Evolutionary conservation across 257 asterid genomes (phyloP), one percentile per base, ranked within the genome.

Genomic region (Gentiana straminea): DNA sequence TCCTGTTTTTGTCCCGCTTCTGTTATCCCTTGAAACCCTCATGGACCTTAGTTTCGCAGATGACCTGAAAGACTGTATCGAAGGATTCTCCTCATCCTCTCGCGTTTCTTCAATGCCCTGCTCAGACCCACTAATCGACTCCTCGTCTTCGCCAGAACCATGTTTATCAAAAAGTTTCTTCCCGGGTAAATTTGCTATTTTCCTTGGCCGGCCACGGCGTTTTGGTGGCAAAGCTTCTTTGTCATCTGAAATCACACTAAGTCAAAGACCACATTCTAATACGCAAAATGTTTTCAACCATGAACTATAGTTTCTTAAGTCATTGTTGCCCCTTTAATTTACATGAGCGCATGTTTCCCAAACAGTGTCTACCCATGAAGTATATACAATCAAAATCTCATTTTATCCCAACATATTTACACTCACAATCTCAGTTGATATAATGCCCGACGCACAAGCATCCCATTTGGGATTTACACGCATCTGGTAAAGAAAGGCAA

Each of bases 91-190:
- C 33, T 83, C 86, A 36, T 81, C 87, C 5, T 79, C 82, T 64
- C 75, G 80, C 60, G 77, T 78, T 64, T 78, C 79, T 33, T 77
- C 68, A 60, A 70, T 82, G 41, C 62, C 77, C 37, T 71, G 91
- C 49, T 92, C 97, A 39, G 95, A 85, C 50, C 78, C 98, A 66
- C 90, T 88, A 62, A 85, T 77, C 49, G 95, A 75, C 60, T 91
- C 97, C 71, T 85, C 97, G 49, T 87, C 96, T 55, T 76, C 98
- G 63, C 96, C 83, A 13, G 95, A 84, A 64, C 66, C 78, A 62
- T 75, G 76, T 56, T 81, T 94, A 51, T 79, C 84, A 55, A 88
- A 87, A 41, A 92, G 95, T 70, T 77, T 81, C 65, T 83, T 92
- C 35, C 97, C 98, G 53, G 68, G 84, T 57, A 85, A 13, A 61